These are phyloP conservation scores for Wickerhamomyces chambardii DNA, from an alignment of 805 yeast genomes.

Conservation along the genomic window DNA sequence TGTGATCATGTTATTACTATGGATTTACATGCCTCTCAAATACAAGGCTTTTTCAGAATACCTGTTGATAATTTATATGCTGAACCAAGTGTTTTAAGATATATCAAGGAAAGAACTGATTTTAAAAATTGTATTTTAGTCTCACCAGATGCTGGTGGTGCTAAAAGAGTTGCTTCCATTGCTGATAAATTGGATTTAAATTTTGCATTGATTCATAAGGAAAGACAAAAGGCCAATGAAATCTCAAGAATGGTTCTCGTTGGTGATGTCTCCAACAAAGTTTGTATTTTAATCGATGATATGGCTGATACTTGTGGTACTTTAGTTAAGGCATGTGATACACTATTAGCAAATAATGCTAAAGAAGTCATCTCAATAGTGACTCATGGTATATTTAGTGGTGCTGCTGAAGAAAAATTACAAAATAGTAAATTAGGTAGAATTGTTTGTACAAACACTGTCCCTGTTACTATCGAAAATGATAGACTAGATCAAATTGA, in stretches of 20 bases:
- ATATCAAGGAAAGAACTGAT: slow-evolving; percentile 59
- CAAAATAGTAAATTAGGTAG: slow-evolving; percentile 56
- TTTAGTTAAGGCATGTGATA: slow-evolving; percentile 87
- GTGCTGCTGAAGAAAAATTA: slow-evolving; percentile 69
- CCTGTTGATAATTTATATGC: slow-evolving; percentile 96
- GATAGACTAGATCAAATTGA: slow-evolving; percentile 69
- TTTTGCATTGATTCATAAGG: slow-evolving; percentile 95
- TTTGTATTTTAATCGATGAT: slow-evolving; percentile 86
- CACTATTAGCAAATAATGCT: slow-evolving; percentile 75
- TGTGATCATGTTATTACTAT: slow-evolving; percentile 93
- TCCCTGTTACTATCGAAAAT: slow-evolving; percentile 67
- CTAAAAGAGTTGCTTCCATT: slow-evolving; percentile 89
- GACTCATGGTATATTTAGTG: slow-evolving; percentile 91
- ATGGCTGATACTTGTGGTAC: slow-evolving; percentile 99
- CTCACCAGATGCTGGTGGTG: slow-evolving; percentile 99
- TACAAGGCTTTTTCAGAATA: slow-evolving; percentile 91
- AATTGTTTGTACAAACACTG: slow-evolving; percentile 89
- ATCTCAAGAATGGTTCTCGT: slow-evolving; percentile 92
- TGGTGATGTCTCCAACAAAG: slow-evolving; percentile 82
- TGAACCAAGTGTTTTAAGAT: slow-evolving; percentile 82
- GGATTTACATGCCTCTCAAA: slow-evolving; percentile 97
- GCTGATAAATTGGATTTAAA: slow-evolving; percentile 89
- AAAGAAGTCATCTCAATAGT: slow-evolving; percentile 84
- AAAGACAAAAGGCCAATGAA: slow-evolving; percentile 91
- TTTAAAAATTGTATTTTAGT: slow-evolving; percentile 63